Evolutionary conservation across 2,329 filamentous ascomycete species (phyloP).

Genomic region (Talaromyces sp.): DNA sequence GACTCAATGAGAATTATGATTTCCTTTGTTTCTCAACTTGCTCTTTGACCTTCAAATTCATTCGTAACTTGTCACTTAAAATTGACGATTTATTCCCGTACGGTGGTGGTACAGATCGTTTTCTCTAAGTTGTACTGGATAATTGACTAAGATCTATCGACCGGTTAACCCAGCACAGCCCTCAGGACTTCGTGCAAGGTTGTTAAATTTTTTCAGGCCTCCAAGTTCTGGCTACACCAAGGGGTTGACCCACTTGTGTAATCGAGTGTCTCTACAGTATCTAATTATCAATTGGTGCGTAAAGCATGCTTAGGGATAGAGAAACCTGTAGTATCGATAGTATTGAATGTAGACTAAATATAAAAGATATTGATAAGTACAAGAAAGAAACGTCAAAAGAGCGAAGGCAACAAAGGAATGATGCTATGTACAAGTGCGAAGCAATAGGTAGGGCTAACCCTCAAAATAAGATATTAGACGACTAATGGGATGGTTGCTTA

Average conservation of each 20-base stretch:
- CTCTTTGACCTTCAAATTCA: background rate
- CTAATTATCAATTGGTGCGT: background rate
- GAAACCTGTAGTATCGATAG: background rate
- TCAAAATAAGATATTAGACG: background rate
- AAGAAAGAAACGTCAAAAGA: background rate
- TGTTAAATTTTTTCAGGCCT: too few species aligned
- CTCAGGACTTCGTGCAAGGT: too few species aligned
- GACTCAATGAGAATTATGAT: constrained; percentile 16
- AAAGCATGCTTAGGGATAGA: too few species aligned
- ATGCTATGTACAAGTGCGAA: background rate
- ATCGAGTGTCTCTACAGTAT: background rate
- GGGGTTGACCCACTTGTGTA: too few species aligned
- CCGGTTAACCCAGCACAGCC: too few species aligned
- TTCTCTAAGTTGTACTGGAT: too few species aligned
- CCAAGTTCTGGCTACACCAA: too few species aligned
- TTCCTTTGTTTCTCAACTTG: constrained; percentile 6
- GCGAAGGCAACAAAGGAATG: background rate
- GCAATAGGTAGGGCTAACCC: background rate
- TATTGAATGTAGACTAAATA: background rate
- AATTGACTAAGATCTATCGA: too few species aligned
- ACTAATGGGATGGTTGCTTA: background rate
- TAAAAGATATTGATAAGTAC: constrained; percentile 1
- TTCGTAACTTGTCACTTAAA: background rate
- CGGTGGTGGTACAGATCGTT: too few species aligned
- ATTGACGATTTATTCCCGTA: too few species aligned